These are phyloP conservation scores for Fusarium sp. DNA, from an alignment of 2,329 filamentous ascomycete genomes.

Conservation along the genomic window DNA sequence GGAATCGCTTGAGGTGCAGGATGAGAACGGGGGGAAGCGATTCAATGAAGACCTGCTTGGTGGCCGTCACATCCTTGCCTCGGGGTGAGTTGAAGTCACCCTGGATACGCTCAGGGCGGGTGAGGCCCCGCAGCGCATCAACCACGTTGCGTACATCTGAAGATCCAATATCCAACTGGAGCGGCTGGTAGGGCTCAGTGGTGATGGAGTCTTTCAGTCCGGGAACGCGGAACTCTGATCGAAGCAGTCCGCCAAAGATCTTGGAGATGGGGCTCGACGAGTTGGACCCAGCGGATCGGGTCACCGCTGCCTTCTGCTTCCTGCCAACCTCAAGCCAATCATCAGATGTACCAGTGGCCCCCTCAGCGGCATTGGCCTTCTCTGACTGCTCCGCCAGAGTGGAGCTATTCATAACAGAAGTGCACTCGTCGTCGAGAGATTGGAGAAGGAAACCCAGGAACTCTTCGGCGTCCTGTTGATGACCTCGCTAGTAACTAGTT, in stretches of 20 bases:
- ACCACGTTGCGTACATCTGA: conserved; percentile 89
- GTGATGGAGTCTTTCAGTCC: conserved; percentile 93
- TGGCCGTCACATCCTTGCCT: conserved; percentile 81
- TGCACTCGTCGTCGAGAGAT: conserved; percentile 92
- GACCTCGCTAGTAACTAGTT: conserved; percentile 74
- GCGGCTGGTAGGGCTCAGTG: conserved; percentile 90
- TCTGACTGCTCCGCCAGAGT: conserved; percentile 49
- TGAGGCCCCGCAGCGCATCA: conserved; percentile 88
- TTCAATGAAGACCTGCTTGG: conserved; percentile 96
- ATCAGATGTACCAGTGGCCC: conserved; percentile 49
- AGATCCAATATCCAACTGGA: conserved; percentile 94
- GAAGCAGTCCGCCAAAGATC: conserved; percentile 91
- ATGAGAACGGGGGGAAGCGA: conserved; percentile 91
- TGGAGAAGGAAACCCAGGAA: conserved; percentile 95
- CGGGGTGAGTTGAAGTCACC: conserved; percentile 86
- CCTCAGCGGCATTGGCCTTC: conserved; percentile 44
- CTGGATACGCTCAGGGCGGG: conserved; percentile 84
- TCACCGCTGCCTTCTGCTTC: conserved; percentile 88
- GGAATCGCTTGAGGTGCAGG: conserved; percentile 95
- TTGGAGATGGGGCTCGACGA: conserved; percentile 88
- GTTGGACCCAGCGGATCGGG: conserved; percentile 83
- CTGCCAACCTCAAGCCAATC: conserved; percentile 94
- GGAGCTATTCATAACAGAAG: conserved; percentile 71
- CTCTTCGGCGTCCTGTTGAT: conserved; percentile 98
- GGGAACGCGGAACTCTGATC: conserved; percentile 88